A percentile compares a stretch with the other conserved stretches of the same genome.
These are phyloP conservation scores for Sisymbrium irio DNA, from an alignment of 345 rosid species.

Conservation along the genomic window DNA sequence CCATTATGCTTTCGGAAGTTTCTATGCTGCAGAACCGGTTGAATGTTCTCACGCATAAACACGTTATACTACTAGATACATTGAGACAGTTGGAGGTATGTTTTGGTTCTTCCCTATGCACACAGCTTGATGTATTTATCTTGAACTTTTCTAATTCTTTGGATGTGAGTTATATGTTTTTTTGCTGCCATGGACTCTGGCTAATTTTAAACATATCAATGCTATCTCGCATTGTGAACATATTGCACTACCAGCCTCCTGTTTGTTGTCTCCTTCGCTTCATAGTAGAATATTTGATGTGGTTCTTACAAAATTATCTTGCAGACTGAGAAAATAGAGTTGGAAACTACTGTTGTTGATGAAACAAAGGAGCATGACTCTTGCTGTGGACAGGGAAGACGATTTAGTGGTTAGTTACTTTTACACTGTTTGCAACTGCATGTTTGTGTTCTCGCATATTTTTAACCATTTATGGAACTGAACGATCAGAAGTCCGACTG, in stretches of 20 bases:
- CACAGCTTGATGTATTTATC: too few relatives aligned
- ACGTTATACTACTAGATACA: slow-evolving; percentile 62
- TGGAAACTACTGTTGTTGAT: slow-evolving; percentile 96
- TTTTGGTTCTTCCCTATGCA: neutral
- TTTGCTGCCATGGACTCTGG: neutral
- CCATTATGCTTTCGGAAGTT: slow-evolving; percentile 78
- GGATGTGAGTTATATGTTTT: neutral
- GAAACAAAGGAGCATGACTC: slow-evolving; percentile 95
- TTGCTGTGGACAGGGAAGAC: slow-evolving; percentile 81
- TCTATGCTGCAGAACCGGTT: slow-evolving; percentile 72
- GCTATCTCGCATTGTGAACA: neutral
- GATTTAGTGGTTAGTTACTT: slow-evolving; percentile 82
- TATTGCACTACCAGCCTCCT: neutral
- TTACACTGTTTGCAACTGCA: slow-evolving; percentile 14
- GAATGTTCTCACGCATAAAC: slow-evolving; percentile 62
- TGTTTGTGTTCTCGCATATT: neutral
- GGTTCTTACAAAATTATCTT: slow-evolving; percentile 20
- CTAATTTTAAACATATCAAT: neutral
- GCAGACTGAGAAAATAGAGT: slow-evolving; percentile 95
- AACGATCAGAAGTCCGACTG: neutral
- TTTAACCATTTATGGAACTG: neutral
- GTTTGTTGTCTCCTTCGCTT: neutral
- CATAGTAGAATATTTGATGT: too few relatives aligned
- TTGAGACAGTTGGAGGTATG: slow-evolving; percentile 92
- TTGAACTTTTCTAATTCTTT: too few relatives aligned